Evolutionary conservation across 2,329 filamentous ascomycete genomes (phyloP).

Genomic region (Hypoxylon sp.): DNA sequence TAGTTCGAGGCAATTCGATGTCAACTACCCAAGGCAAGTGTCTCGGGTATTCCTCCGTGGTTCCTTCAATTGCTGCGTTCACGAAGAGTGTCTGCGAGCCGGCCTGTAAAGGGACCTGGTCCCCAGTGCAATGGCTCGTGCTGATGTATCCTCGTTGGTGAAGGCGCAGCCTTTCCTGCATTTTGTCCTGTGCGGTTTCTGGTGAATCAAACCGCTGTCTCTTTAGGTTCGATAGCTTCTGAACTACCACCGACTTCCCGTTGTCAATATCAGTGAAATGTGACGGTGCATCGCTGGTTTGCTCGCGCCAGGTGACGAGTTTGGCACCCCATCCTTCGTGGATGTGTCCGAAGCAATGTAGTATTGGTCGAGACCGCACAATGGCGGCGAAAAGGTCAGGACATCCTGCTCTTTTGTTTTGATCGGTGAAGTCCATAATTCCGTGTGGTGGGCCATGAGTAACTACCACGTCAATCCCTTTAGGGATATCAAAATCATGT

Average conservation of each 20-base stretch:
- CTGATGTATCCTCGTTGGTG: slow-evolving; percentile 52
- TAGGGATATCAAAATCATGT: slow-evolving; percentile 58
- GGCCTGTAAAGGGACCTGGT: slow-evolving; percentile 48
- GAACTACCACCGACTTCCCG: slow-evolving; percentile 56
- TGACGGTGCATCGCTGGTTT: slow-evolving; percentile 49
- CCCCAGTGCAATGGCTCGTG: slow-evolving; percentile 59
- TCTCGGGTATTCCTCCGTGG: slow-evolving; percentile 54
- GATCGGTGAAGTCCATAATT: slow-evolving; percentile 62
- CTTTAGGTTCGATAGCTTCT: slow-evolving; percentile 53
- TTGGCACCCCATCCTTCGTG: slow-evolving; percentile 72
- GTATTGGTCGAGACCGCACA: slow-evolving; percentile 58
- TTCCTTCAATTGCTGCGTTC: slow-evolving; percentile 70
- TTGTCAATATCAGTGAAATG: slow-evolving; percentile 63
- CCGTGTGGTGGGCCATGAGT: slow-evolving; percentile 70
- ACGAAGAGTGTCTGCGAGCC: slow-evolving; percentile 71
- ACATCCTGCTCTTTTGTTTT: slow-evolving; percentile 59
- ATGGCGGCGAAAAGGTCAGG: slow-evolving; percentile 63
- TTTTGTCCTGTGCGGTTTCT: slow-evolving; percentile 31
- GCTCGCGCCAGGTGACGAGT: slow-evolving; percentile 65
- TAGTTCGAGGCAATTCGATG: slow-evolving; percentile 58
- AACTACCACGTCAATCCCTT: slow-evolving; percentile 60
- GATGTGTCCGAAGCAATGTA: slow-evolving; percentile 73
- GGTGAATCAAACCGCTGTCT: slow-evolving; percentile 45
- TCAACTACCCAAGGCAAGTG: slow-evolving; percentile 70
- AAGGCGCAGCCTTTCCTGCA: slow-evolving; percentile 40